phyloP scores from a whole-genome alignment of 495 filamentous ascomycete genomes.

The Aspergillus conjunctus region DNA sequence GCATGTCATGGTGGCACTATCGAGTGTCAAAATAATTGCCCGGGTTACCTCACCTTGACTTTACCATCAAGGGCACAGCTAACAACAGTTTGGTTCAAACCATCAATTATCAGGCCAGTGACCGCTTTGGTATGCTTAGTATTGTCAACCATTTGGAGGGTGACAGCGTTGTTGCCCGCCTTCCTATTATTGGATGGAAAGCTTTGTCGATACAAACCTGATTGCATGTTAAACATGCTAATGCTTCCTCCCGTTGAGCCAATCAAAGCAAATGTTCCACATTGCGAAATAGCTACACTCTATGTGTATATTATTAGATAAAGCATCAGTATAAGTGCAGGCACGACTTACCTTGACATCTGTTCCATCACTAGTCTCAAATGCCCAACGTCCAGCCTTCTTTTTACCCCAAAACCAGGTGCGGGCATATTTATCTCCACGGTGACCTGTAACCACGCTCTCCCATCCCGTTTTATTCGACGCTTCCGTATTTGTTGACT shows the following conservation, averaged over 20 bases:
- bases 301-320: conserved; percentile 28
- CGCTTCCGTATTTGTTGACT: conserved; percentile 54
- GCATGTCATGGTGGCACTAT: conserved; percentile 16
- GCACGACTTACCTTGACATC: conserved; percentile 61
- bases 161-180: conserved; percentile 53
- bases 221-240: conserved; percentile 96
- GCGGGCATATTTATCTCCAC: conserved; percentile 76
- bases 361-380: conserved; percentile 80
- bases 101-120: conserved; percentile 82
- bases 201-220: conserved; percentile 78
- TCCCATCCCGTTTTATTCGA: conserved; percentile 89
- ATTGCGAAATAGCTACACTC: conserved; percentile 83
- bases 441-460: conserved; percentile 93
- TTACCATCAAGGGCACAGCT: conserved; percentile 91
- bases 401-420: conserved; percentile 99
- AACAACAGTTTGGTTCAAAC: conserved; percentile 77
- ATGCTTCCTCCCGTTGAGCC: conserved; percentile 81
- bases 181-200: conserved; percentile 72
- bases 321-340: background rate
- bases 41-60: conserved; percentile 60
- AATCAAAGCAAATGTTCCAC: conserved; percentile 92
- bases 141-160: conserved; percentile 37
- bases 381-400: conserved; percentile 87
- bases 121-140: conserved; percentile 79
- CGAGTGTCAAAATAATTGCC: background rate